Evolutionary conservation across 345 rosid species (phyloP).

Genomic region (Eucalyptus caleyi): DNA sequence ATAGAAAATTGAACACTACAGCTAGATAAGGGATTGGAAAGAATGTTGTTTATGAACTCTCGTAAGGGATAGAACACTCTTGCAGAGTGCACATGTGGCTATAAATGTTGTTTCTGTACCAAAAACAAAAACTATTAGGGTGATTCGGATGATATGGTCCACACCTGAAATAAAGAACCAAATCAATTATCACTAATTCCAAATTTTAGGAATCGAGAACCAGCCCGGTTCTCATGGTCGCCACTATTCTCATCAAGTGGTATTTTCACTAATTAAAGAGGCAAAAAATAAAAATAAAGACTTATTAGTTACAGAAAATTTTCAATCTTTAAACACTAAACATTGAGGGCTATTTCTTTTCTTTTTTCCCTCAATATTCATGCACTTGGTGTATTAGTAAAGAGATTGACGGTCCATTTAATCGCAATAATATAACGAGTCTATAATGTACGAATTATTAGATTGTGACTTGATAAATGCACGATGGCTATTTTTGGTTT

Average conservation of each 20-base stretch:
- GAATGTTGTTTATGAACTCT: too few relatives aligned
- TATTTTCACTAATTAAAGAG: background rate
- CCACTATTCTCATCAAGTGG: background rate
- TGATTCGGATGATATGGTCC: background rate
- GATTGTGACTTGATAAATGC: too few relatives aligned
- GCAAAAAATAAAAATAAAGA: background rate
- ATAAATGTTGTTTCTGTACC: too few relatives aligned
- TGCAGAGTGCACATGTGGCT: too few relatives aligned
- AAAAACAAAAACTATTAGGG: background rate
- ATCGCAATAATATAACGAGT: background rate
- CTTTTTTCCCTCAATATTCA: background rate
- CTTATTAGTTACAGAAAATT: background rate
- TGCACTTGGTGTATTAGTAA: background rate
- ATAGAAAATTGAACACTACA: background rate
- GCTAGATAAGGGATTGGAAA: background rate
- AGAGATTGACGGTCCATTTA: background rate
- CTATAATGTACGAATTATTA: background rate
- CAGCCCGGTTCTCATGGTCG: rapidly evolving
- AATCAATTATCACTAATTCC: background rate
- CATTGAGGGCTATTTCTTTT: too few relatives aligned
- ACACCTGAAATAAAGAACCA: background rate
- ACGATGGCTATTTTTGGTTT: too few relatives aligned
- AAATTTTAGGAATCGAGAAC: too few relatives aligned
- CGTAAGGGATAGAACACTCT: too few relatives aligned
- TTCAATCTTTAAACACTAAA: background rate